Evolutionary conservation across 768 basidiomycete species (phyloP), one percentile per base, ranked within the genome.

Genomic region (Leccinum fibrillosum): DNA sequence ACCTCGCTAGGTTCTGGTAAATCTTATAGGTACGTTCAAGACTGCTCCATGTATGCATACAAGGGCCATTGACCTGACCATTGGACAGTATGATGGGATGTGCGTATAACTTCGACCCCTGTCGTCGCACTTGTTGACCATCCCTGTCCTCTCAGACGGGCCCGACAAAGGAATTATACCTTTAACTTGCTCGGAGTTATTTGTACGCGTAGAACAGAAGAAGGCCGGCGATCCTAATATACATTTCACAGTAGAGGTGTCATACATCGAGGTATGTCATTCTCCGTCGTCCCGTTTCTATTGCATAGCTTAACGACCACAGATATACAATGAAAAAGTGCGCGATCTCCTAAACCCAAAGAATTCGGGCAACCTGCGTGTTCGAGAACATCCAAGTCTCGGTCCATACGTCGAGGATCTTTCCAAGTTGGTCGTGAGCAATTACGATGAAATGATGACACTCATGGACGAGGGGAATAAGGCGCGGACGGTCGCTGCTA

Each of bases 401-500:
- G 94, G 94, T 5, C 96, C 97, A n/a, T 99, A 99, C 72, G 97
- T 99, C 53, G 97, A 99, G 76, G 94, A 96, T 77, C 80, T 99
- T 57, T 94, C 92, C 67, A 93, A 93, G 74, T 84, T 98, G 55
- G 88, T 88, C 28, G 97, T 98, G 48, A 87, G 83, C 69, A 89
- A 81, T 72, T 98, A 95, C 70, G 85, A 90, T 30, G 96, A 97
- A 72, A 97, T 99, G 90, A 96, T 97, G 90, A 93, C 89, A 5
- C 88, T 99, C 70, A 98, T 98, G 96, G 96, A 99, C 77, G 96
- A 99, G 73, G 96, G 96, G 39, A 99, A 98, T 75, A 98, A 98
- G 78, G 95, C 97, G 53, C 81, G 97, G 52, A 98, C 97, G 13
- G 96, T 99, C 23, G 97, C 97, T 21, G 95, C 97, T 25, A 99